Percentiles rank a stretch among this genome's conserved stretches.
phyloP scores from a whole-genome alignment of 345 rosid species.

The Draba incana region DNA sequence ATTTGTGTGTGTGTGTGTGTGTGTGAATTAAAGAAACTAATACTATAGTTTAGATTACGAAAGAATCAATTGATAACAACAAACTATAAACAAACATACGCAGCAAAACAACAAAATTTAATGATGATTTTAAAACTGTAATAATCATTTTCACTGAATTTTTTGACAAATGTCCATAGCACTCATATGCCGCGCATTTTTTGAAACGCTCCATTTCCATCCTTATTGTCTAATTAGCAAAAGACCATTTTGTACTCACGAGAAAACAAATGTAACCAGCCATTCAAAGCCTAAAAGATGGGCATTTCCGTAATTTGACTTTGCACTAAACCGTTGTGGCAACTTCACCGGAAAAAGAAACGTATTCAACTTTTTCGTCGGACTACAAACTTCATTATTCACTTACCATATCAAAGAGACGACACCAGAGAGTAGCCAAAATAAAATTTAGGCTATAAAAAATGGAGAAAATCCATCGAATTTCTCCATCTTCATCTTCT shows the following conservation, averaged over 20 bases:
- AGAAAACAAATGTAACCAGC: neutral
- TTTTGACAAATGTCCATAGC: neutral
- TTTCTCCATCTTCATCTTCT: neutral
- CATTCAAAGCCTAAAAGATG: neutral
- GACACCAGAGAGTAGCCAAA: neutral
- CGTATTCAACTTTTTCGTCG: neutral
- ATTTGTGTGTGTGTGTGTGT: too few relatives aligned
- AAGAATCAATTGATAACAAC: too few relatives aligned
- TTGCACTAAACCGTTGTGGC: neutral
- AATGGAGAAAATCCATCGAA: conserved; percentile 1
- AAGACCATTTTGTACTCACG: neutral
- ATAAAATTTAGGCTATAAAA: neutral
- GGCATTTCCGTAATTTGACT: neutral
- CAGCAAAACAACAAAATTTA: too few relatives aligned
- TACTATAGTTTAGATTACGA: too few relatives aligned
- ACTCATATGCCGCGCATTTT: neutral
- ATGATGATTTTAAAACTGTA: too few relatives aligned
- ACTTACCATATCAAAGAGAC: conserved; percentile 14
- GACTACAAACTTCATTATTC: neutral
- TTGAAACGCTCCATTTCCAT: neutral
- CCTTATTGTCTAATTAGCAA: too few relatives aligned
- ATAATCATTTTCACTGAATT: too few relatives aligned
- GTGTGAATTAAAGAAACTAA: too few relatives aligned
- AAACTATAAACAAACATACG: too few relatives aligned
- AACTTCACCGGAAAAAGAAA: neutral